These are phyloP conservation scores for Trichomonas vaginalis DNA, from an alignment of 208 protist species.

Conservation along the genomic window DNA sequence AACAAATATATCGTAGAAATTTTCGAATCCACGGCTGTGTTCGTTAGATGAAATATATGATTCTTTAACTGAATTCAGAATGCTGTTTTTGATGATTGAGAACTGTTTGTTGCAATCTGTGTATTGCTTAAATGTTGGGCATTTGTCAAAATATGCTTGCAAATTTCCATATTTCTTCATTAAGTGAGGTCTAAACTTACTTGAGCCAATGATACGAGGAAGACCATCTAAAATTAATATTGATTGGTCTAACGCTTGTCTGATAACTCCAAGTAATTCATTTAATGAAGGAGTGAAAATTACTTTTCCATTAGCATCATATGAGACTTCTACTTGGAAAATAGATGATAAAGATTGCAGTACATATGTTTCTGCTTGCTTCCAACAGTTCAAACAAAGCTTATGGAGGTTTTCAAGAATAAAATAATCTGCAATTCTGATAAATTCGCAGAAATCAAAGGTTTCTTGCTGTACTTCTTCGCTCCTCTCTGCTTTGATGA, in stretches of 20 bases:
- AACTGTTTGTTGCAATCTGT: not conserved
- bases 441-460: not conserved
- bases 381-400: not conserved
- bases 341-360: not conserved
- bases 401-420: not conserved
- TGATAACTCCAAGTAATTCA: not conserved
- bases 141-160: not conserved
- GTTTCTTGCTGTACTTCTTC: not conserved
- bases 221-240: not conserved
- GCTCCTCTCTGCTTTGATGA: not conserved
- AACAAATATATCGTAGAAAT: not conserved
- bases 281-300: not conserved
- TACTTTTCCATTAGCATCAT: not conserved
- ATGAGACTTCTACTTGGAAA: not conserved
- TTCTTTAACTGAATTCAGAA: not conserved
- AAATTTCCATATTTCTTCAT: not conserved
- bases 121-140: not conserved
- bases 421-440: not conserved
- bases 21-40: not conserved
- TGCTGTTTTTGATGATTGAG: not conserved
- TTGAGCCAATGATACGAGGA: not conserved
- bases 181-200: not conserved
- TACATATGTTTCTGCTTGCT: not conserved
- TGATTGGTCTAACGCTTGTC: not conserved
- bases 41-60: not conserved